Percentiles rank a stretch among this genome's conserved stretches.
phyloP scores from a whole-genome alignment of 257 asterid genomes.

The Verbena officinalis region DNA sequence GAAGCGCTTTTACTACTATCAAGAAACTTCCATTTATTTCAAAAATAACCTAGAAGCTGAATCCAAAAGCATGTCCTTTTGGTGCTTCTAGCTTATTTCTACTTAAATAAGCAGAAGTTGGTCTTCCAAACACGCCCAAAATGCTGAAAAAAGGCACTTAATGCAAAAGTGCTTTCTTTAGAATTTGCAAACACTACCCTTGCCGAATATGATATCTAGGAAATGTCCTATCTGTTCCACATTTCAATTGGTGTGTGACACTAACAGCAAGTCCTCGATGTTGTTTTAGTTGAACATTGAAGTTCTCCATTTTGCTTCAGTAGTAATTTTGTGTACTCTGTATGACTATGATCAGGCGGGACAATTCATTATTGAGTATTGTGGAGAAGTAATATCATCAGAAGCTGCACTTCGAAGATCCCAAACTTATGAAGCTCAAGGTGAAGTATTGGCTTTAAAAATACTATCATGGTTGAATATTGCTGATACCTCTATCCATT shows the following conservation, averaged over 20 bases:
- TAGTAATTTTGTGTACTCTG: no score
- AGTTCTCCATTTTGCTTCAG: no score
- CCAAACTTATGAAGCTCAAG: conserved; percentile 74
- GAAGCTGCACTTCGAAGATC: conserved; percentile 73
- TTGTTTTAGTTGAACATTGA: conserved; percentile 6
- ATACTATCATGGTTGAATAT: conserved; percentile 22
- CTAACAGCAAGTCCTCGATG: conserved; percentile 19
- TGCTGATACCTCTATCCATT: conserved; percentile 25
- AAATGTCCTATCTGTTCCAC: conserved; percentile 22
- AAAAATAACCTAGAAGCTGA: no score
- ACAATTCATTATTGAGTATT: conserved; percentile 80
- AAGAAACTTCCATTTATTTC: no score
- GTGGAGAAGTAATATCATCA: conserved; percentile 88
- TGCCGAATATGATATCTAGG: conserved; percentile 3
- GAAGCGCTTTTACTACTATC: no score
- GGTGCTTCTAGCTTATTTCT: no score
- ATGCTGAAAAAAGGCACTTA: no score
- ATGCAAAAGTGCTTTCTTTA: no score
- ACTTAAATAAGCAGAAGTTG: no score
- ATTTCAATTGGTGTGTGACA: conserved; percentile 5
- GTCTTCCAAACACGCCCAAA: no score
- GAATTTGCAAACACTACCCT: no score
- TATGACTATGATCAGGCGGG: conserved; percentile 87
- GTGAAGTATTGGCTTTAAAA: conserved; percentile 40
- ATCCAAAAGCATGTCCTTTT: no score